Evolutionary conservation across 2,329 filamentous ascomycete species (phyloP), one percentile per base, ranked within the genome.

Genomic region (Neopestalotiopsis sp.): DNA sequence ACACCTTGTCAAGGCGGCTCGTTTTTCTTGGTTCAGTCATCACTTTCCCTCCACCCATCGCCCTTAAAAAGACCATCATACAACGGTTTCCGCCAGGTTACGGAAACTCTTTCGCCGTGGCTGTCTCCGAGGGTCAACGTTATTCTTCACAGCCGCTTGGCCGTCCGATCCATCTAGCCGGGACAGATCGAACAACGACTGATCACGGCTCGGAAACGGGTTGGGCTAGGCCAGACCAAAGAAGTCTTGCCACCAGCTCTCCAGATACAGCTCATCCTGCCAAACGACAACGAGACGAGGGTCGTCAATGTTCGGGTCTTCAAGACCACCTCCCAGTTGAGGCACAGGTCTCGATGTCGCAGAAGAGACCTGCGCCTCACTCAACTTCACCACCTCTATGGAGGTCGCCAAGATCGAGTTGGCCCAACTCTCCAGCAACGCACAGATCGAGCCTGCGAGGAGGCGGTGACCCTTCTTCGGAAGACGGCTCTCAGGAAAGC

Each of bases 311-410:
- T 68, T 49, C 40, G 67, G 59, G 67, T 68, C 45, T 28, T 58
- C 67, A 68, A 32, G 49, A 52, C 67, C 67, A 68, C 60, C 61
- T 64, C 56, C 67, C 28, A 64, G 59, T 30, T 65, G 67, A 60
- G 59, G 67, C 45, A 68, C 67, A 68, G 67, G 86, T 62, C 67
- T 65, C 87, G 83, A 91, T 91, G 89, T 90, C 88, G 83, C 87
- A 89, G 84, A 86, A 84, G 83, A 85, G 84, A 76, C 80, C 84
- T 84, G 83, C 82, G 81, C 82, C 86, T 86, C 84, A 81, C 79
- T 84, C 87, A 84, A 80, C 83, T 78, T 86, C 86, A 81, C 85
- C 82, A 77, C 83, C 80, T 74, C 79, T 82, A 72, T 82, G 84
- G 72, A 82, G 79, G 74, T 85, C 84, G 67, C 81, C 84, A 71